phyloP scores from a whole-genome alignment of 1,284 basidiomycete species.

The Pseudozyma flocculosa region DNA sequence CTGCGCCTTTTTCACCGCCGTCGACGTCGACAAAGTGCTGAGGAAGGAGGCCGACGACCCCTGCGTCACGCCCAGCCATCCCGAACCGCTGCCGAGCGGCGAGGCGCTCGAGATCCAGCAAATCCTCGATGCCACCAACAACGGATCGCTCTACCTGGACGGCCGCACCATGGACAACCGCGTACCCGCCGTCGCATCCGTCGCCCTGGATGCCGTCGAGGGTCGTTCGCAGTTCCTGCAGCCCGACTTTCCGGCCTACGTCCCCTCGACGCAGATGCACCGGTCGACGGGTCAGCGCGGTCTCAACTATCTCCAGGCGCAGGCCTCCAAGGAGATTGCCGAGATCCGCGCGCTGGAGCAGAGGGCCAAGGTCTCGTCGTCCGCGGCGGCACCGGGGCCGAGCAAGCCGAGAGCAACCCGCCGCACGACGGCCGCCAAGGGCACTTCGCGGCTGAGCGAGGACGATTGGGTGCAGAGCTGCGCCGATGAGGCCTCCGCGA shows the following conservation, averaged over 20 bases:
- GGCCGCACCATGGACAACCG: conserved; percentile 16
- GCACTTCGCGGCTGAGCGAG: conserved; percentile 9
- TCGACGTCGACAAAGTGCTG: conserved; percentile 87
- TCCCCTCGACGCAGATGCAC: conserved; percentile 40
- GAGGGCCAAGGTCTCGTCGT: conserved; percentile 35
- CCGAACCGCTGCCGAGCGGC: conserved; percentile 75
- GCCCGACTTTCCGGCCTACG: conserved; percentile 30
- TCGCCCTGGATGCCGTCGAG: background rate
- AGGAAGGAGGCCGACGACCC: conserved; percentile 96
- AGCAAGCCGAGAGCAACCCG: conserved; percentile 1
- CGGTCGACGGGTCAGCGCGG: conserved; percentile 49
- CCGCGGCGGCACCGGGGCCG: conserved; percentile 4
- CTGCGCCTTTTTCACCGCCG: conserved; percentile 89
- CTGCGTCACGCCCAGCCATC: conserved; percentile 91
- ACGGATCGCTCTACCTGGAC: conserved; percentile 40
- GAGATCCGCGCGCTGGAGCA: conserved; percentile 52
- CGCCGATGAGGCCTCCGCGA: conserved; percentile 19
- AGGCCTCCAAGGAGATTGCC: conserved; percentile 48
- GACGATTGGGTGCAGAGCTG: conserved; percentile 34
- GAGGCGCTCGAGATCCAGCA: conserved; percentile 76
- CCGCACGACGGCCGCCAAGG: conserved; percentile 2
- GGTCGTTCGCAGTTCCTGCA: background rate
- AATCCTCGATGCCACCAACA: conserved; percentile 63
- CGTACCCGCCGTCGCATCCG: background rate
- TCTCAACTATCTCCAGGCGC: conserved; percentile 52